Evolutionary conservation across 1,284 basidiomycete species (phyloP), one percentile per base, ranked within the genome.

Genomic region (Cerrena zonata): DNA sequence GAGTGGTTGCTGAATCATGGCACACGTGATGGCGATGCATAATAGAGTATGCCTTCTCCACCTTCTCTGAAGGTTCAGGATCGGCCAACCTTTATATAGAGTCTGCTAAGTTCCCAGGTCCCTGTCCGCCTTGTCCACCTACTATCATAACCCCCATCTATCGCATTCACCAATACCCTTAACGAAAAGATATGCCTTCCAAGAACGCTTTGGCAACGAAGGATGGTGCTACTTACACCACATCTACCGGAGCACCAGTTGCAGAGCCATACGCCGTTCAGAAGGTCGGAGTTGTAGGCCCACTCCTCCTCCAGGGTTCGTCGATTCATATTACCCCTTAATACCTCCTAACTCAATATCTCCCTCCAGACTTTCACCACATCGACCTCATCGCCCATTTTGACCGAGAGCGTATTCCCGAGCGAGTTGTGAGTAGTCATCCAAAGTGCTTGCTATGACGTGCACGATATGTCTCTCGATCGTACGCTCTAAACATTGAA

Each of bases 331-430:
- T 5, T 40, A 18, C 21, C 10, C 15, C 21, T 40, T 40, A 40
- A 7, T 40, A 40, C 7, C 10, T 40, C 15, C 57, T 34, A 45
- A 15, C 45, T 39, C 39, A 45, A 26, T 22, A 19, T 40, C 19
- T 18, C 39, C n/a, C 11, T 30, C n/a, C 50, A 85, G 90, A 93
- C 69, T 92, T 93, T 74, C 87, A 91, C 68, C 83, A 89, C 69
- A 85, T 92, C 65, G 90, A 94, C 70, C 76, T 90, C 51, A 79
- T 95, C 58, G 85, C 89, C 38, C 91, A 94, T 77, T 94, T 95
- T 64, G 89, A 91, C 70, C 83, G 91, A 51, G 93, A 96, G 75
- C 86, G 94, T 69, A 94, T 97, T 65, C 94, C 94, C 19, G 94
- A 95, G 78, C 90, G 92, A 69, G 89, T 94, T 49, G 90, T 84